phyloP scores from a whole-genome alignment of 78 protist genomes.

The Salpingoeca rosetta region DNA sequence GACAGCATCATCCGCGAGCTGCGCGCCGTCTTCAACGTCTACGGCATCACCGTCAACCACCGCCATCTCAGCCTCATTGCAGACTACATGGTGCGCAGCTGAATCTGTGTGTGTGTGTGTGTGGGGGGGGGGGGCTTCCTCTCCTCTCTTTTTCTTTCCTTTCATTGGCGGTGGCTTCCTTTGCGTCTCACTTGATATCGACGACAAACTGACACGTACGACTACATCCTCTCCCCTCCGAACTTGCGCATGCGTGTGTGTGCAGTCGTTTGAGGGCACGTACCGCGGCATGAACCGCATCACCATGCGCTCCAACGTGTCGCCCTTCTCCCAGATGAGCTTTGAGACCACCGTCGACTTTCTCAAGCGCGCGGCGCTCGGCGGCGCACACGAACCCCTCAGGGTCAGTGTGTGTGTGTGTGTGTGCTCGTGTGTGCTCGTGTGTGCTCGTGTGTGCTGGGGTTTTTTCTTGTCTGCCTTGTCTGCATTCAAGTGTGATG shows the following conservation, averaged over 20 bases:
- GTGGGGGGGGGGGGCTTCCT: not conserved
- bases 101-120: not conserved
- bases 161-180: not conserved
- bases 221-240: too few relatives aligned
- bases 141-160: not conserved
- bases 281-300: slow-evolving; percentile 52
- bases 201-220: too few relatives aligned
- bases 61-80: slow-evolving; percentile 89
- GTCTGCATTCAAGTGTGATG: not conserved
- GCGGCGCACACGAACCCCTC: not conserved
- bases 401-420: not conserved
- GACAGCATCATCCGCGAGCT: slow-evolving; percentile 68
- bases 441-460: not conserved
- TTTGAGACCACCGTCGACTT: slow-evolving; percentile 74
- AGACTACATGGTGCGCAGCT: slow-evolving; percentile 73
- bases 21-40: slow-evolving; percentile 74
- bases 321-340: slow-evolving; percentile 62
- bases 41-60: slow-evolving; percentile 90
- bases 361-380: slow-evolving; percentile 28
- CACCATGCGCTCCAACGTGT: slow-evolving; percentile 33
- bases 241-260: too few relatives aligned
- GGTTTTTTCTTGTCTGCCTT: not conserved
- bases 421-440: not conserved
- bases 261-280: slow-evolving; percentile 44
- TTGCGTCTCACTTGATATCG: not conserved